phyloP scores from a whole-genome alignment of 208 protist genomes.

The Perkinsela sp. region DNA sequence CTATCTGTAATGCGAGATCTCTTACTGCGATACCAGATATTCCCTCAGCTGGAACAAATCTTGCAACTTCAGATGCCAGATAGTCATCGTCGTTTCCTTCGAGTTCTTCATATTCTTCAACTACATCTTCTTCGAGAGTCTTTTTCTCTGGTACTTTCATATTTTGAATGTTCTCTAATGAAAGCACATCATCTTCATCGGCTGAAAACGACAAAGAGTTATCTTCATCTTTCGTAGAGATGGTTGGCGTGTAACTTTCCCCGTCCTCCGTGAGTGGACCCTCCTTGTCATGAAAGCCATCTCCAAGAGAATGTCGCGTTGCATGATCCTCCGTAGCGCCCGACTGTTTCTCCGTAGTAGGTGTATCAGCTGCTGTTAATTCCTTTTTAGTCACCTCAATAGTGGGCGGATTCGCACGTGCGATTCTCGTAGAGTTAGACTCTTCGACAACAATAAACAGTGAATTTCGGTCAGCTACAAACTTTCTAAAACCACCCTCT shows the following conservation, averaged over 20 bases:
- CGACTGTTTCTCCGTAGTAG: too few relatives aligned
- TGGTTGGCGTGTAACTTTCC: neutral
- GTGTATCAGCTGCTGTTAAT: too few relatives aligned
- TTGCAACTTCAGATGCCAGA: neutral
- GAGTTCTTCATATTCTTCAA: neutral
- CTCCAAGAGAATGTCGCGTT: neutral
- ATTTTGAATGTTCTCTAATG: neutral
- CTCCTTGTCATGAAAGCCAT: neutral
- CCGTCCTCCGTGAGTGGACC: neutral
- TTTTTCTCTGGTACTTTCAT: neutral
- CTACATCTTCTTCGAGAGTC: neutral
- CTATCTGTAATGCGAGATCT: neutral
- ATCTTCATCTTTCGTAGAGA: too few relatives aligned
- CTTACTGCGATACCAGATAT: neutral
- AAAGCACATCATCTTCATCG: neutral
- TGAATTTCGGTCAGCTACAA: neutral
- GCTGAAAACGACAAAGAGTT: too few relatives aligned
- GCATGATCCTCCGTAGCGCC: neutral
- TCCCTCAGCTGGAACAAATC: neutral
- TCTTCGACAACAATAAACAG: neutral
- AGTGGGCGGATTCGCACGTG: neutral
- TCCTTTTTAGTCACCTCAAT: too few relatives aligned
- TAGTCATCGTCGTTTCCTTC: neutral
- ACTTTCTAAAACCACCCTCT: neutral
- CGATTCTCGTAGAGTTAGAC: neutral